A percentile compares a stretch with the other conserved stretches of the same genome.
phyloP scores from a whole-genome alignment of 495 filamentous ascomycete genomes.

The Cercophora samala region DNA sequence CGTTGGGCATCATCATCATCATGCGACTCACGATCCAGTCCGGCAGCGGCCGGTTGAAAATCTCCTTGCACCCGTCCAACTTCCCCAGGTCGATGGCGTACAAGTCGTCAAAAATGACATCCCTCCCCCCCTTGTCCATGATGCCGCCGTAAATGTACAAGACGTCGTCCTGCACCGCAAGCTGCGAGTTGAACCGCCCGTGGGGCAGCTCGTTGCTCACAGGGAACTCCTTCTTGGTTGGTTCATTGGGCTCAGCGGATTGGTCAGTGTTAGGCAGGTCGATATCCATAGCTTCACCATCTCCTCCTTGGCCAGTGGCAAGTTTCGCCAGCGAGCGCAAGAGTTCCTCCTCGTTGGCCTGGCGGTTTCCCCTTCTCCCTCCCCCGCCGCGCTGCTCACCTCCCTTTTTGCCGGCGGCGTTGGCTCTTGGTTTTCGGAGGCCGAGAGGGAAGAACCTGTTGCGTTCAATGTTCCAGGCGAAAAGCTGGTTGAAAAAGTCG shows the following conservation, averaged over 20 bases:
- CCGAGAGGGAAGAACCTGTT: conserved; percentile 86
- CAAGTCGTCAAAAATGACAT: conserved; percentile 93
- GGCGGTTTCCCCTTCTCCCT: conserved; percentile 62
- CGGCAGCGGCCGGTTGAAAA: conserved; percentile 77
- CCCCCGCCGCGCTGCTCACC: conserved; percentile 58
- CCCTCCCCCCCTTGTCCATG: conserved; percentile 88
- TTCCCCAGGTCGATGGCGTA: conserved; percentile 88
- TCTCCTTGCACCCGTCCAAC: conserved; percentile 84
- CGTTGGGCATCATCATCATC: too few relatives aligned
- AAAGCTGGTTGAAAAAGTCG: conserved; percentile 88
- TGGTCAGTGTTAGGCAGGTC: conserved; percentile 39
- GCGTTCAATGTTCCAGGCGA: conserved; percentile 88
- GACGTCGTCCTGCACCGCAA: conserved; percentile 87
- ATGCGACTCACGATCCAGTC: conserved; percentile 78
- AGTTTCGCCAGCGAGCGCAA: conserved; percentile 78
- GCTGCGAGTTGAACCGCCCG: conserved; percentile 79
- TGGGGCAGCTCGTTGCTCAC: conserved; percentile 77
- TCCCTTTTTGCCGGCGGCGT: conserved; percentile 54
- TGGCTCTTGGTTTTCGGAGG: conserved; percentile 62
- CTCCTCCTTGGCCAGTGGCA: conserved; percentile 31
- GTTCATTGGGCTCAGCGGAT: too few relatives aligned
- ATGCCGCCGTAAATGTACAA: conserved; percentile 93
- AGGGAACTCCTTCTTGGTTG: conserved; percentile 52
- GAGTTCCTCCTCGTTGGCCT: conserved; percentile 86
- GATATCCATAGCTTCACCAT: conserved; percentile 44